A percentile compares a stretch with the other conserved stretches of the same genome.
phyloP scores from a whole-genome alignment of 768 basidiomycete genomes.

The Russula brevipes region DNA sequence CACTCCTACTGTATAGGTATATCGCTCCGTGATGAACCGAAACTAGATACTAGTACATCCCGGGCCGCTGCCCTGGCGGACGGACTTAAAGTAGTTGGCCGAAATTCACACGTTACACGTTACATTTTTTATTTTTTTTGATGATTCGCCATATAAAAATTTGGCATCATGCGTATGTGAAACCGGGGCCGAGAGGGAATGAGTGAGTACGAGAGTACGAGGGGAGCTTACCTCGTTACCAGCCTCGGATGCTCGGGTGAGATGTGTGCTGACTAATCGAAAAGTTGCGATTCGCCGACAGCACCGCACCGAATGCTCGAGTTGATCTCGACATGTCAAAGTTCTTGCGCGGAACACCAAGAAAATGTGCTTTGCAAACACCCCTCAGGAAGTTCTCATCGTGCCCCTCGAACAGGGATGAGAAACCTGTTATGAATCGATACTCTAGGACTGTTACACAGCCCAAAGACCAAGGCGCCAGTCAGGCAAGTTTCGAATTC shows the following conservation, averaged over 20 bases:
- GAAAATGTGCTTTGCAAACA: constrained; percentile 8
- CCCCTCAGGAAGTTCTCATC: constrained; percentile 27
- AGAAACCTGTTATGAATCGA: constrained; percentile 42
- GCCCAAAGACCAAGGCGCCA: constrained; percentile 92
- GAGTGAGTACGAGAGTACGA: too few species aligned
- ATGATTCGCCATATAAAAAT: neutral
- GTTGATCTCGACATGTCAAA: constrained; percentile 10
- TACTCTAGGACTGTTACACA: constrained; percentile 82
- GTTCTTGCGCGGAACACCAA: constrained; percentile 7
- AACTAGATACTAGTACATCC: too few species aligned
- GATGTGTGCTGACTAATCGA: constrained; percentile 12
- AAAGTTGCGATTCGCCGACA: neutral
- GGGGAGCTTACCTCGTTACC: too few species aligned
- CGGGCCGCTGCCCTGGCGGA: too few species aligned
- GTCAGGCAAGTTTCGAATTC: constrained; percentile 52
- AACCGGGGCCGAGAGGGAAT: too few species aligned
- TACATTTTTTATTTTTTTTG: neutral
- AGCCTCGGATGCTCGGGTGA: too few species aligned
- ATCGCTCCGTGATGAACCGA: too few species aligned
- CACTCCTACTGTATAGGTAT: too few species aligned
- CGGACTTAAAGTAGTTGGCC: neutral
- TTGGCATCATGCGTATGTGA: neutral
- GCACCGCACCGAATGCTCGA: neutral
- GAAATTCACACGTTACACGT: neutral
- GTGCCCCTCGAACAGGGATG: constrained; percentile 19